A percentile compares a stretch with the other conserved stretches of the same genome.
These are phyloP conservation scores for Paraphoma sp. DNA, from an alignment of 2,329 filamentous ascomycete species.

Conservation along the genomic window DNA sequence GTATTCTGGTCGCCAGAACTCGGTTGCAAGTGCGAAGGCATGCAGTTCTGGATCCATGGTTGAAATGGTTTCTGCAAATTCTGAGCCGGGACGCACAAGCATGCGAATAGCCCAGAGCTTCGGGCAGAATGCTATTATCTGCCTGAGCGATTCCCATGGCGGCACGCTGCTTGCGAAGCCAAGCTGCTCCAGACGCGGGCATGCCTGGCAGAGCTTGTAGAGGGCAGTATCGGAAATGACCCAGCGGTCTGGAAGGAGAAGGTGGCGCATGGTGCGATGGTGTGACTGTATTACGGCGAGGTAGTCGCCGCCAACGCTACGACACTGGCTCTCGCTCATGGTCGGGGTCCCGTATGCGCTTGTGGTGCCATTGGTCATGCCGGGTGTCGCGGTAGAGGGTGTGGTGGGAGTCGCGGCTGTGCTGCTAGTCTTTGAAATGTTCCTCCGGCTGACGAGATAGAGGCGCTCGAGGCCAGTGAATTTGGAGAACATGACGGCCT, in stretches of 20 bases:
- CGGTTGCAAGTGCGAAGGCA: conserved; percentile 39
- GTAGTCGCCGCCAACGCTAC: conserved; percentile 53
- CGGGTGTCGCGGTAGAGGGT: conserved; percentile 31
- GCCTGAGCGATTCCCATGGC: conserved; percentile 47
- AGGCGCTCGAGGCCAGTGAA: conserved; percentile 57
- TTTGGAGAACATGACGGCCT: conserved; percentile 51
- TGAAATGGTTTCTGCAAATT: conserved; percentile 33
- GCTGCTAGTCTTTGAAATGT: conserved; percentile 30
- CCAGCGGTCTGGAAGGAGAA: conserved; percentile 65
- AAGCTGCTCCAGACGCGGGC: conserved; percentile 66
- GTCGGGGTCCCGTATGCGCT: conserved; percentile 30
- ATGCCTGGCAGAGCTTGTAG: conserved; percentile 59
- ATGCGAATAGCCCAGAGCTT: conserved; percentile 52
- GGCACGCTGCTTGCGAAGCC: conserved; percentile 63
- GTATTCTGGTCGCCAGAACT: conserved; percentile 45
- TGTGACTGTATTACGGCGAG: conserved; percentile 59
- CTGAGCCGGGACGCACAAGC: conserved; percentile 37
- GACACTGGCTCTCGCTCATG: conserved; percentile 33
- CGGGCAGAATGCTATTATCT: conserved; percentile 45
- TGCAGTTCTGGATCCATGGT: conserved; percentile 38
- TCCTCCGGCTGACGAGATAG: conserved; percentile 58
- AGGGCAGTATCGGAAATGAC: conserved; percentile 57
- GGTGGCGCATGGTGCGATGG: conserved; percentile 60
- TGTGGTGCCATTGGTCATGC: conserved; percentile 19
- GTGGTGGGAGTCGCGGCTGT: conserved; percentile 36